phyloP scores from a whole-genome alignment of 176 grass and related monocot genomes.

The Raddia distichophylla region DNA sequence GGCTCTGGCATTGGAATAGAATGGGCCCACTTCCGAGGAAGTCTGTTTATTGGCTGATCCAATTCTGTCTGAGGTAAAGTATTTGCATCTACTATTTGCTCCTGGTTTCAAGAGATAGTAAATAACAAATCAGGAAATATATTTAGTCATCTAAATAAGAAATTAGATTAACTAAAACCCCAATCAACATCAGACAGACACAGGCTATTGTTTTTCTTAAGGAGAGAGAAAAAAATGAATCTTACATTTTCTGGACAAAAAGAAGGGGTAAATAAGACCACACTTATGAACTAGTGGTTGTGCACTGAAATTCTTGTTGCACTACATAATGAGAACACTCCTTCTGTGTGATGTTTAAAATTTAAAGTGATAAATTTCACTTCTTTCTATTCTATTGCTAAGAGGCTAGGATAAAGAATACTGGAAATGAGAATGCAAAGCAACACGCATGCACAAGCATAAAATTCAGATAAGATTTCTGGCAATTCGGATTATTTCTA shows the following conservation, averaged over 20 bases:
- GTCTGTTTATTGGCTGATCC: slow-evolving; percentile 39
- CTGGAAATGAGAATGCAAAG: neutral
- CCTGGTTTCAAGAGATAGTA: slow-evolving; percentile 43
- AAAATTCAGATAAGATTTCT: neutral
- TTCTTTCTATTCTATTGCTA: neutral
- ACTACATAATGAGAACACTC: neutral
- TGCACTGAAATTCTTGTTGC: neutral
- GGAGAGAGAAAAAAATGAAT: neutral
- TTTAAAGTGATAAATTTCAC: slow-evolving; percentile 5
- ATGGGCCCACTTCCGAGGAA: slow-evolving; percentile 81
- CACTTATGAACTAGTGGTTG: neutral
- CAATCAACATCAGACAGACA: neutral
- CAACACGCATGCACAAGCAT: neutral
- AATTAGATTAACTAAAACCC: neutral
- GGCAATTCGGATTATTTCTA: neutral
- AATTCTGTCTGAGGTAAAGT: slow-evolving; percentile 23
- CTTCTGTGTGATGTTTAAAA: neutral
- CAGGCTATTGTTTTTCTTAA: slow-evolving; percentile 2
- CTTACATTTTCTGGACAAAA: neutral
- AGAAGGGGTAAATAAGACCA: neutral
- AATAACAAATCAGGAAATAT: slow-evolving; percentile 7
- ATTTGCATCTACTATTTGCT: slow-evolving; percentile 52
- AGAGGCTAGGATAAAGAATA: neutral
- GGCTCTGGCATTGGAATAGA: slow-evolving; percentile 76
- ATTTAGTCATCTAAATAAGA: neutral